Evolutionary conservation across 1,139 yeast genomes (phyloP), one percentile per base, ranked within the genome.

Genomic region (Debaryomyces sp.): DNA sequence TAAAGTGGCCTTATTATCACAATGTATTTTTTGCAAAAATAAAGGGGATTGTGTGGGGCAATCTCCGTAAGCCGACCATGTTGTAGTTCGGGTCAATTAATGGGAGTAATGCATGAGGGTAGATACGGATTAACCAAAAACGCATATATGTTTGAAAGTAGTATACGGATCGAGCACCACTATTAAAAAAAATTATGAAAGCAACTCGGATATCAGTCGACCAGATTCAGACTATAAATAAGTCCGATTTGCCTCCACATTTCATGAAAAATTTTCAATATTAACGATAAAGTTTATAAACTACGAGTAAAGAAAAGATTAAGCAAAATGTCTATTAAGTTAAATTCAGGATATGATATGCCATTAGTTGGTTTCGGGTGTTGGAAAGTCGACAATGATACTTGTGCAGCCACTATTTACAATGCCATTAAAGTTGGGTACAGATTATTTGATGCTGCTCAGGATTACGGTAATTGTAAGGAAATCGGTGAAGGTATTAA

Each of bases 401-500:
- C 78, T 39, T 81, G 85, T 52, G 84, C 87, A 33, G 80, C 77
- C 46, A 81, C 80, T 52, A 79, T 84, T 52, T 84, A 82, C 73
- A 77, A 82, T 44, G 89, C 89, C 54, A 83, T 84, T 59, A 82
- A 84, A 63, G 71, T 73, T 18, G 95, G 95, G 9, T 87, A 87
- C 75, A 78, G 94, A 67, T 70, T 84, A 53, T 84, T 86, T 55
- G 92, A 86, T 61, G 89, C 89, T 60, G 95, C 94, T 45, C 77
- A 80, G 64, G 92, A 86, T 63, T 87, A 87, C 64, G 92, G 89
- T 53, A 87, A 87, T 64, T 91, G 87, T 66, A 75, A 76, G 59
- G 88, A 86, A 64, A 84, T 87, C 45, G 95, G 95, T 40, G 68
- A 81, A 50, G 94, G 92, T 53, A 73, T 87, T 55, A 77, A 74